Evolutionary conservation across 306 rosid genomes (phyloP).

Genomic region (Citrullus amarus): DNA sequence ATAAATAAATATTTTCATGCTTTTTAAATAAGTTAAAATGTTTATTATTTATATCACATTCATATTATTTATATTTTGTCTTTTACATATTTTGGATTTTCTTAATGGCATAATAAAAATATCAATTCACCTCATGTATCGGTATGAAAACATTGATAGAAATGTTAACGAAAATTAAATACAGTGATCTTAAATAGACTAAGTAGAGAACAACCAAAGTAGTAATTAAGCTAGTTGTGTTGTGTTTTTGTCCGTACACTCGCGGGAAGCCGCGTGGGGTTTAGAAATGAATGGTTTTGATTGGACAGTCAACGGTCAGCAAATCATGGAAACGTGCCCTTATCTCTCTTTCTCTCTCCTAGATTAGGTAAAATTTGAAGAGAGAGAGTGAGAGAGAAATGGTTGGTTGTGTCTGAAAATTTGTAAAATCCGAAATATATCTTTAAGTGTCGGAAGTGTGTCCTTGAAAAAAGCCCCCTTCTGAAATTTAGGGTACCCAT

Average conservation of each 20-base stretch:
- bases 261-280: neutral
- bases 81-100: too few relatives aligned
- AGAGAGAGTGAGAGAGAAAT: neutral
- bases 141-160: too few relatives aligned
- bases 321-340: neutral
- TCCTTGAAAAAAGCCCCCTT: neutral
- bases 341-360: neutral
- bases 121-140: too few relatives aligned
- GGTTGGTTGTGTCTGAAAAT: conserved; percentile 3
- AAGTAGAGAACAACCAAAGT: too few relatives aligned
- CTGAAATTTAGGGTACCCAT: conserved; percentile 2
- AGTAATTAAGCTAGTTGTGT: neutral
- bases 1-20: too few relatives aligned
- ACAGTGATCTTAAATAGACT: too few relatives aligned
- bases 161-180: too few relatives aligned
- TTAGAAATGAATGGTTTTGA: neutral
- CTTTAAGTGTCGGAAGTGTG: neutral
- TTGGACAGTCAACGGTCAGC: conserved; percentile 6
- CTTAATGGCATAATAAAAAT: too few relatives aligned
- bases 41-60: too few relatives aligned
- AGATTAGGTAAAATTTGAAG: neutral
- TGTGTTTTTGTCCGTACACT: neutral
- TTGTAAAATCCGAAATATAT: conserved; percentile 4
- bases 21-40: too few relatives aligned
- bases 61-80: too few relatives aligned